Evolutionary conservation across 768 basidiomycete genomes (phyloP).

Genomic region (Pulveroboletus sp.): DNA sequence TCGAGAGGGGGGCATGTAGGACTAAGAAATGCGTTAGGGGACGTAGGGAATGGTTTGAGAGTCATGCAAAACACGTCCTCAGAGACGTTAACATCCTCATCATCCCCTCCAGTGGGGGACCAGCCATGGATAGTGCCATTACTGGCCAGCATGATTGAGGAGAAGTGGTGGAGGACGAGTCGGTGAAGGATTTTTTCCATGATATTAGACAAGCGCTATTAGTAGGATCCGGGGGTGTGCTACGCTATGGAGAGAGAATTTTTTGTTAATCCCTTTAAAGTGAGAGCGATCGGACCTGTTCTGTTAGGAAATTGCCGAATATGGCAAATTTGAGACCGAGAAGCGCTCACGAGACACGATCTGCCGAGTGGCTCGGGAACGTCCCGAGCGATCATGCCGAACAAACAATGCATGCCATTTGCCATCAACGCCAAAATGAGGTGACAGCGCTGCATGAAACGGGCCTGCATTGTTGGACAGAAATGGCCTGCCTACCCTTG

Average conservation of each 20-base stretch:
- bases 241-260: background rate
- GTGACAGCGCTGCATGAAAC: conserved; percentile 1
- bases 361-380: background rate
- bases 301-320: background rate
- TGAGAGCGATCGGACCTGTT: background rate
- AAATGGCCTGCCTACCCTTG: too few species aligned
- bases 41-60: conserved; percentile 1
- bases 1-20: conserved; percentile 18
- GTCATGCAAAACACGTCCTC: conserved; percentile 12
- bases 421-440: background rate
- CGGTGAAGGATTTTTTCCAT: background rate
- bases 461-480: too few species aligned
- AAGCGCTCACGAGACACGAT: background rate
- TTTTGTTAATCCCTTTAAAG: background rate
- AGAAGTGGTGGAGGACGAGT: background rate
- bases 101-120: conserved; percentile 27
- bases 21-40: conserved; percentile 4
- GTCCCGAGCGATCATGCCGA: background rate
- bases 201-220: background rate
- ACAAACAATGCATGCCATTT: too few species aligned
- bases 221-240: background rate
- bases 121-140: conserved; percentile 21
- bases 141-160: conserved; percentile 8
- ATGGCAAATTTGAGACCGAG: conserved; percentile 12
- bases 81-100: conserved; percentile 27